A percentile compares a stretch with the other conserved stretches of the same genome.
Conservation (phyloP, 192 early-diverging fungal genomes). For the Coemansia sp. region DNA sequence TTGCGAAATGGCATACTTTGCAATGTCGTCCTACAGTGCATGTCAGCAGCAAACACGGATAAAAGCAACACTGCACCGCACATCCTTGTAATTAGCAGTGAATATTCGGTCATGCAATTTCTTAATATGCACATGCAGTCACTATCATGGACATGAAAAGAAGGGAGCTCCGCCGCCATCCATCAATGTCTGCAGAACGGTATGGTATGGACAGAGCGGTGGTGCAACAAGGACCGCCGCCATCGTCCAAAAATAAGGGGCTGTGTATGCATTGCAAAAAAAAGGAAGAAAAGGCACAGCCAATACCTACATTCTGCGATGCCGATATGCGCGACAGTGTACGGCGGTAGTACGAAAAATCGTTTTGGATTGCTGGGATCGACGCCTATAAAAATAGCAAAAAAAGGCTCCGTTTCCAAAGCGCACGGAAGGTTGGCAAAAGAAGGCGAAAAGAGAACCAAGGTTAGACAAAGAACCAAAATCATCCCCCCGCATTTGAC, state of each 20-base stretch:
- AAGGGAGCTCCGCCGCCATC: neutral
- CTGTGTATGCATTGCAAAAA: neutral
- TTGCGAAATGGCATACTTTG: conserved; percentile 69
- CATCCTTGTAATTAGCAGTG: neutral
- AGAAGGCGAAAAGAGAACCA: neutral
- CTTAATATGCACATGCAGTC: conserved; percentile 1
- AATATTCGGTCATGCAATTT: neutral
- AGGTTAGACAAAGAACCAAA: neutral
- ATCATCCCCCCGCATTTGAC: neutral
- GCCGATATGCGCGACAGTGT: conserved; percentile 79
- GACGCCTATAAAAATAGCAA: conserved; percentile 30
- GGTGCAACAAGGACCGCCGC: neutral
- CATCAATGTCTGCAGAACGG: neutral
- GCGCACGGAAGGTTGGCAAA: neutral
- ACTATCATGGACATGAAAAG: neutral
- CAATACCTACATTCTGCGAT: conserved; percentile 59
- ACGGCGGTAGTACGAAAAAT: conserved; percentile 96
- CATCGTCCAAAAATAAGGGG: neutral
- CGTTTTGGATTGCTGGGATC: conserved; percentile 81
- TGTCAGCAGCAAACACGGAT: neutral
- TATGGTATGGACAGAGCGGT: neutral
- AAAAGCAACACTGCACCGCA: neutral
- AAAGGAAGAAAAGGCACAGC: neutral
- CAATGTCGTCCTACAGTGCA: conserved; percentile 55
- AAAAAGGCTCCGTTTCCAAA: neutral